Evolutionary conservation across 2,329 filamentous ascomycete species (phyloP), one percentile per base, ranked within the genome.

Genomic region (Blastomyces silverae): DNA sequence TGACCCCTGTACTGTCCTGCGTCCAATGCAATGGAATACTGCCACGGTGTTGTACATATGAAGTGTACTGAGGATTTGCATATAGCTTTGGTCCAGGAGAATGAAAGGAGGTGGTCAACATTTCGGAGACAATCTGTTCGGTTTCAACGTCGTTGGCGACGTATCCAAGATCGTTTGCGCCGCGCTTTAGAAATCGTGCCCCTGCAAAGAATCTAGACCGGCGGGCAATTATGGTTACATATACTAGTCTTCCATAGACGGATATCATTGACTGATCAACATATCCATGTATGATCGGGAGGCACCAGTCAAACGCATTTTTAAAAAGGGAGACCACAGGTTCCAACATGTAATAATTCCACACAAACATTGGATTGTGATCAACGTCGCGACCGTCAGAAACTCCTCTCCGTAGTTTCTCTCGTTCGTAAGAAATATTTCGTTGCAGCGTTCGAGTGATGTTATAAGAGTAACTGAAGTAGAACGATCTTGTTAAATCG

Each of bases 81-180:
- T 91, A 97, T 13, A 96, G 83, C 60, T 86, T 86, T 2, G 90
- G 90, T 0, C 92, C 93, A 4, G 94, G 91, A 2, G 90, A 89
- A 78, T 99, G 94, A 70, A 99, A 97, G 0, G 94, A 97, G 0
- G 94, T 99, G 0, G 92, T 97, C 61, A 93, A 81, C 71, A 92
- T 91, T 74, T 99, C 94, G 0, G 92, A 94, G 5, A 99, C 92
- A 66, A 99, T 97, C 75, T 99, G 94, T 77, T 99, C 94, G 0
- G 94, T 97, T 78, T 99, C 95, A 31, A 99, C 94, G 76, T 99
- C 95, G 73, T 99, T 99, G 62, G 94, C 95, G 64, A 99, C 94
- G 74, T 96, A 96, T 17, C 94, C 93, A 64, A 92, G 76, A 75
- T 99, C 94, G 72, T 99, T 99, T 59, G 92, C 90, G 42, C 94